These are phyloP conservation scores for Pecoramyces ruminantium DNA, from an alignment of 192 early-diverging fungal species.

Conservation along the genomic window DNA sequence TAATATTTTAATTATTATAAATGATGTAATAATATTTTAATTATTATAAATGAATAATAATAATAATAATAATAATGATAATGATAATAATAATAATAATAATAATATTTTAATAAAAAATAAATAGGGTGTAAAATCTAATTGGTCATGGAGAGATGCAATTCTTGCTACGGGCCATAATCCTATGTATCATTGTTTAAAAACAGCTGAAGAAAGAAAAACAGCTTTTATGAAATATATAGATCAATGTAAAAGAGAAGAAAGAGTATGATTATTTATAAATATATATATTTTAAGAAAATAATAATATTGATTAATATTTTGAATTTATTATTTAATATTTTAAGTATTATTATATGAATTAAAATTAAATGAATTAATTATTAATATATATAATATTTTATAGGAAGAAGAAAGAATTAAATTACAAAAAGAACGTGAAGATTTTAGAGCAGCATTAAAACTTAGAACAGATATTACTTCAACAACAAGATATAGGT, in stretches of 20 bases:
- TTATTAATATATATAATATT: not conserved
- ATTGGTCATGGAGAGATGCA: conserved; percentile 88
- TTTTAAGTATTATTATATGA: too few relatives aligned
- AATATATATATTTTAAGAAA: too few relatives aligned
- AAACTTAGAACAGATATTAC: not conserved
- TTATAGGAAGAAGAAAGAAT: conserved; percentile 26
- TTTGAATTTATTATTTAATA: too few relatives aligned
- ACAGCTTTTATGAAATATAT: conserved; percentile 59
- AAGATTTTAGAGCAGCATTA: conserved; percentile 20
- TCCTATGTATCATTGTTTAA: conserved; percentile 67
- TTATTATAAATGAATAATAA: not conserved
- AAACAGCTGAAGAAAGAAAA: conserved; percentile 65
- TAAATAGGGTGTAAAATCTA: conserved; percentile 46
- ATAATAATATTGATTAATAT: too few relatives aligned
- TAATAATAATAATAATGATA: not conserved
- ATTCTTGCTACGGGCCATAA: conserved; percentile 70
- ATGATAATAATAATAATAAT: too few relatives aligned
- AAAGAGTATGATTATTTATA: conserved; percentile 20
- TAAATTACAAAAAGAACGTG: conserved; percentile 24
- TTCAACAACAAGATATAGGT: not conserved
- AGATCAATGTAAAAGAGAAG: conserved; percentile 32
- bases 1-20: too few relatives aligned
- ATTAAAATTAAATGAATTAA: not conserved
- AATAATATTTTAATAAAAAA: not conserved
- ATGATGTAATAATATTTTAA: too few relatives aligned